These are phyloP conservation scores for Echeveria elegans DNA, from an alignment of 164 flowering plant genomes.

Conservation along the genomic window DNA sequence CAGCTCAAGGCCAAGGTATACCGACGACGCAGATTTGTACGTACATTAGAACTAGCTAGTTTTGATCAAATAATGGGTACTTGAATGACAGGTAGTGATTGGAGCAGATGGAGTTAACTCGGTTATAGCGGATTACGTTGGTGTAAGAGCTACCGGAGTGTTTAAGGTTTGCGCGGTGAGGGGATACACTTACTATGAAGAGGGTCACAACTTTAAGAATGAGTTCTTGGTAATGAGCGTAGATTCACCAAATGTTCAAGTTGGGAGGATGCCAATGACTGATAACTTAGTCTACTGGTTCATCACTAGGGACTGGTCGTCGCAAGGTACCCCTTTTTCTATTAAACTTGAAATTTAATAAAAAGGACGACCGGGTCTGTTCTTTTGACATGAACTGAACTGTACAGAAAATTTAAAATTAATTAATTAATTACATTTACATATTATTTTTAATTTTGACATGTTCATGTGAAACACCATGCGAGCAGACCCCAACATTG, in stretches of 20 bases:
- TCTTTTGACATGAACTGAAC: too few relatives aligned
- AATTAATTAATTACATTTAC: too few relatives aligned
- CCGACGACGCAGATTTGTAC: too few relatives aligned
- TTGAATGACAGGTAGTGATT: slow-evolving; percentile 31
- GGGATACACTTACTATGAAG: slow-evolving; percentile 31
- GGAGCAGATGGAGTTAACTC: slow-evolving; percentile 59
- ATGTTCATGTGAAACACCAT: neutral
- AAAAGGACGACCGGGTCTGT: too few relatives aligned
- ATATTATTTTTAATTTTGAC: too few relatives aligned
- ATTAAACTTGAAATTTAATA: too few relatives aligned
- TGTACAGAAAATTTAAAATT: too few relatives aligned
- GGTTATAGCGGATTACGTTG: slow-evolving; percentile 25
- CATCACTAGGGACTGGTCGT: slow-evolving; percentile 12
- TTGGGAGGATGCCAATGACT: slow-evolving; percentile 32
- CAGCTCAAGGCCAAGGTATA: neutral
- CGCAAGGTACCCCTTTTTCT: slow-evolving; percentile 19
- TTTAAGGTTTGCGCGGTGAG: slow-evolving; percentile 19
- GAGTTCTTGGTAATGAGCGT: slow-evolving; percentile 16
- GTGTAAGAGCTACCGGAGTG: slow-evolving; percentile 20
- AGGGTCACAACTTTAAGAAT: slow-evolving; percentile 27
- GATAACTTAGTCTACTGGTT: slow-evolving; percentile 39
- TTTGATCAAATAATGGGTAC: neutral
- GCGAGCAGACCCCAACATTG: slow-evolving; percentile 19
- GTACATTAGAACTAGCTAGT: too few relatives aligned
- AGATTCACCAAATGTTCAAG: neutral